phyloP scores from a whole-genome alignment of 768 basidiomycete genomes.

The Podaxis sp. region DNA sequence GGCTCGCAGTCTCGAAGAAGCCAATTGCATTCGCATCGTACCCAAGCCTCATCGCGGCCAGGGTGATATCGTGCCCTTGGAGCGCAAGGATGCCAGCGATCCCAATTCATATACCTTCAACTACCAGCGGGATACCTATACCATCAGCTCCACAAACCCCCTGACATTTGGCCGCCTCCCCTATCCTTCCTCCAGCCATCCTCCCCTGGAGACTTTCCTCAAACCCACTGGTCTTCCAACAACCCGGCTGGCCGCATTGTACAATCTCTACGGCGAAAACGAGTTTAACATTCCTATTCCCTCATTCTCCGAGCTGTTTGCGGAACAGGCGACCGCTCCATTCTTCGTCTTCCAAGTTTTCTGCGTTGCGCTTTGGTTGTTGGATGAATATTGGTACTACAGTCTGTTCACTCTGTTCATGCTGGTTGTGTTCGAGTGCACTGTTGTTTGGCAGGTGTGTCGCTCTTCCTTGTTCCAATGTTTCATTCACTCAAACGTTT shows the following conservation, averaged over 20 bases:
- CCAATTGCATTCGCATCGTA: conserved; percentile 78
- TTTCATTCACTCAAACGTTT: conserved; percentile 5
- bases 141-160: conserved; percentile 55
- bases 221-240: conserved; percentile 53
- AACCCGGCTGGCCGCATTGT: conserved; percentile 47
- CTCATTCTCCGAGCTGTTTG: conserved; percentile 87
- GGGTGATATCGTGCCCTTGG: conserved; percentile 82
- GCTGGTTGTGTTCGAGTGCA: conserved; percentile 97
- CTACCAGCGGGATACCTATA: conserved; percentile 94
- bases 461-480: not conserved
- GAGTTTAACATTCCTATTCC: conserved; percentile 98
- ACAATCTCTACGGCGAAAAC: conserved; percentile 82
- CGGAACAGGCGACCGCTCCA: conserved; percentile 95
- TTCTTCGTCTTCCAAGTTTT: conserved; percentile 99
- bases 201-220: conserved; percentile 66
- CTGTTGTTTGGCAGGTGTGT: conserved; percentile 95
- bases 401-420: conserved; percentile 97
- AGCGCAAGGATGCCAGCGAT: conserved; percentile 58
- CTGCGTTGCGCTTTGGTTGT: conserved; percentile 94
- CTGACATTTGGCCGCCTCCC: conserved; percentile 75
- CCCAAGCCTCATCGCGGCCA: conserved; percentile 81
- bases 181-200: conserved; percentile 78
- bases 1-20: conserved; percentile 67
- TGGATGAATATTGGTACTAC: conserved; percentile 99
- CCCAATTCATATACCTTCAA: conserved; percentile 77